A percentile compares a stretch with the other conserved stretches of the same genome.
These are phyloP conservation scores for Irpex sp. DNA, from an alignment of 1,284 basidiomycete genomes.

Conservation along the genomic window DNA sequence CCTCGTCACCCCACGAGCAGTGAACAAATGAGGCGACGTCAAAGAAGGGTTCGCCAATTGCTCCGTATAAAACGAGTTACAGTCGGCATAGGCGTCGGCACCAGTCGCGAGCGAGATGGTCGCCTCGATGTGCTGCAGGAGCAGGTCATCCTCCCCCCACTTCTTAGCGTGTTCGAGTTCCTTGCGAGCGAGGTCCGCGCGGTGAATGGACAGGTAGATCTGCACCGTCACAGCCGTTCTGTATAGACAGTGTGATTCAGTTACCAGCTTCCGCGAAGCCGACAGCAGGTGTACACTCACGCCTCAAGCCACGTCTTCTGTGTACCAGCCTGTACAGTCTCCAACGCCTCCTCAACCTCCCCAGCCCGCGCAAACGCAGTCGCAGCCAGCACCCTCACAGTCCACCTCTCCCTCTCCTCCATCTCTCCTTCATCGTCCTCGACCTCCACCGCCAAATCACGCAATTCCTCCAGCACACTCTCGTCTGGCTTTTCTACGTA, in stretches of 20 bases:
- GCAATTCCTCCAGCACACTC: constrained; percentile 71
- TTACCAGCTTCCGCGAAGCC: not conserved
- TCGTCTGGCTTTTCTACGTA: constrained; percentile 54
- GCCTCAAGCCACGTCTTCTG: constrained; percentile 81
- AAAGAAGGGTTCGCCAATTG: constrained; percentile 85
- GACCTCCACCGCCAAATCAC: constrained; percentile 83
- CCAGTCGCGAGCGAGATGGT: constrained; percentile 82
- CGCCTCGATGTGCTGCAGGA: constrained; percentile 88
- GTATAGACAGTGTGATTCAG: not conserved
- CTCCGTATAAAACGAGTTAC: constrained; percentile 88
- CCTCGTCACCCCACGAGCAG: constrained; percentile 82
- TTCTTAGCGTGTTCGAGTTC: constrained; percentile 79
- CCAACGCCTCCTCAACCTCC: constrained; percentile 88
- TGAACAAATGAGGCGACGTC: constrained; percentile 71
- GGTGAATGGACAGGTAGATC: constrained; percentile 81
- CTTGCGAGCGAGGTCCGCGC: constrained; percentile 83
- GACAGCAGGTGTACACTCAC: constrained; percentile 43
- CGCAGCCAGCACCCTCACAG: constrained; percentile 76
- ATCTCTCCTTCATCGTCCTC: constrained; percentile 74
- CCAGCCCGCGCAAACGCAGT: constrained; percentile 82
- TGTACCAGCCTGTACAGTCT: constrained; percentile 72
- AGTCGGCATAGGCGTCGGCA: constrained; percentile 67
- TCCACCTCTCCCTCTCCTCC: constrained; percentile 59
- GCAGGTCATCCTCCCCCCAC: constrained; percentile 86
- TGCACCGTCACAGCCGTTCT: constrained; percentile 83